A percentile compares a stretch with the other conserved stretches of the same genome.
phyloP scores from a whole-genome alignment of 441 rosid species.

The Arabidopsis hybrid region DNA sequence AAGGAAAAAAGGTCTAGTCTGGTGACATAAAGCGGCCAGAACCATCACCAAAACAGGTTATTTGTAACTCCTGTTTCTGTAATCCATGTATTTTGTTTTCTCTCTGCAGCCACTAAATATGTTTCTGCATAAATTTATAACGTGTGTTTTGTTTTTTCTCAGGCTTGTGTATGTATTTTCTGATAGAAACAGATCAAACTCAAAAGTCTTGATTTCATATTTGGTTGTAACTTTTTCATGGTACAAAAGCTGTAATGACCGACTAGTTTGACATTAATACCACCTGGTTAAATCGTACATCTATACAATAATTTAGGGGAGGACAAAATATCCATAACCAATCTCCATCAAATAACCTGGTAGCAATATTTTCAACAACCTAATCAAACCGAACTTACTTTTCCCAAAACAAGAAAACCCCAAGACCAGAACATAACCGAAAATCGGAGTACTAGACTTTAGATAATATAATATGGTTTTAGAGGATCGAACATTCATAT shows the following conservation, averaged over 20 bases:
- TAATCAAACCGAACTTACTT: not conserved
- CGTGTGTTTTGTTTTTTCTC: constrained; percentile 33
- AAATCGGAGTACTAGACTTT: not conserved
- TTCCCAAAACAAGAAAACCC: not conserved
- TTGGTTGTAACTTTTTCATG: constrained; percentile 16
- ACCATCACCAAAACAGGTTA: constrained; percentile 19
- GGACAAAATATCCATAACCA: not conserved
- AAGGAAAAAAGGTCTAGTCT: constrained; percentile 75
- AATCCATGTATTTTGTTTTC: constrained; percentile 26
- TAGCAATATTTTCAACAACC: not conserved
- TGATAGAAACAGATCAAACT: constrained; percentile 39
- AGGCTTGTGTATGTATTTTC: constrained; percentile 37
- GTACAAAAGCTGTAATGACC: constrained; percentile 25
- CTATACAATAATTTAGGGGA: not conserved
- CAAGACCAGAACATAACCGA: not conserved
- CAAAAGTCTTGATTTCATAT: constrained; percentile 27
- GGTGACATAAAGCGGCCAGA: constrained; percentile 54
- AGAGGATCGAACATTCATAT: no score
- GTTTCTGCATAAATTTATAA: constrained; percentile 32
- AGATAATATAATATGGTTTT: no score
- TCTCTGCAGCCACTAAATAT: not conserved
- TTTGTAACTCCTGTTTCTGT: constrained; percentile 27
- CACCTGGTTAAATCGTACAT: not conserved
- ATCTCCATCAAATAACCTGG: not conserved
- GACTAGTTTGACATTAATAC: constrained; percentile 15